These are phyloP conservation scores for Geranomyces variabilis DNA, from an alignment of 192 early-diverging fungal species.

Conservation along the genomic window DNA sequence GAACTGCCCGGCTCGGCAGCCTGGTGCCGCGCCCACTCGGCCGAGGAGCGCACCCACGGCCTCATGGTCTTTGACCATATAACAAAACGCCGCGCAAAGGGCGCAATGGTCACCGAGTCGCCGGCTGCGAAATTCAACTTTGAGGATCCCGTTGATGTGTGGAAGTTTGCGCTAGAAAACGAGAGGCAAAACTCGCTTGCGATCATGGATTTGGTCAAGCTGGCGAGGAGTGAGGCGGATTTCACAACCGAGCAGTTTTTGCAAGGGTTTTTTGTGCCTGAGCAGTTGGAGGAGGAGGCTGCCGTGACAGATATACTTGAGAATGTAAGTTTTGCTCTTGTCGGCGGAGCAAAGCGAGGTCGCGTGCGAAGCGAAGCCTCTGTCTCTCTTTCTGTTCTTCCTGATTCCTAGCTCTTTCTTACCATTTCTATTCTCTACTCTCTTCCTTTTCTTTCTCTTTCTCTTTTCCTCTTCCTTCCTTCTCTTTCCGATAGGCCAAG, in stretches of 20 bases:
- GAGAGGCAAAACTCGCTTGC: slow-evolving; percentile 37
- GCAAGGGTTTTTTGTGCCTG: slow-evolving; percentile 39
- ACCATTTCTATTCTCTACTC: too few species aligned
- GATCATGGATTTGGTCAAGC: slow-evolving; percentile 34
- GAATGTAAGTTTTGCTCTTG: slow-evolving; percentile 32
- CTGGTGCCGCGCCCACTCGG: slow-evolving; percentile 46
- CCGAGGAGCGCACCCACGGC: slow-evolving; percentile 43
- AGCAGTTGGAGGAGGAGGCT: slow-evolving; percentile 47
- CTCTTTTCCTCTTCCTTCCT: too few species aligned
- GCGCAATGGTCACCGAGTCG: slow-evolving; percentile 28
- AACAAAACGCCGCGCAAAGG: slow-evolving; percentile 45
- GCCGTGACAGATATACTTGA: slow-evolving; percentile 43
- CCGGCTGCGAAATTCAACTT: slow-evolving; percentile 24
- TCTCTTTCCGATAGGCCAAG: slow-evolving; percentile 11
- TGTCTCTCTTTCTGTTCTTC: neutral
- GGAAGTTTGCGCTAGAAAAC: slow-evolving; percentile 34
- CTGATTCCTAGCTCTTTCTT: too few species aligned
- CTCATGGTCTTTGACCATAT: slow-evolving; percentile 51
- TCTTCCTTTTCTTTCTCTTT: too few species aligned
- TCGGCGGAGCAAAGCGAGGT: neutral
- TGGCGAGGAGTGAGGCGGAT: slow-evolving; percentile 41
- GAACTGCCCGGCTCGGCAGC: slow-evolving; percentile 44
- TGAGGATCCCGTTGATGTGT: slow-evolving; percentile 34
- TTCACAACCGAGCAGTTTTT: slow-evolving; percentile 41
- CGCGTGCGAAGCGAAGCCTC: too few species aligned